These are phyloP conservation scores for Pseudopithomyces maydicus DNA, from an alignment of 2,329 filamentous ascomycete genomes.

Conservation along the genomic window DNA sequence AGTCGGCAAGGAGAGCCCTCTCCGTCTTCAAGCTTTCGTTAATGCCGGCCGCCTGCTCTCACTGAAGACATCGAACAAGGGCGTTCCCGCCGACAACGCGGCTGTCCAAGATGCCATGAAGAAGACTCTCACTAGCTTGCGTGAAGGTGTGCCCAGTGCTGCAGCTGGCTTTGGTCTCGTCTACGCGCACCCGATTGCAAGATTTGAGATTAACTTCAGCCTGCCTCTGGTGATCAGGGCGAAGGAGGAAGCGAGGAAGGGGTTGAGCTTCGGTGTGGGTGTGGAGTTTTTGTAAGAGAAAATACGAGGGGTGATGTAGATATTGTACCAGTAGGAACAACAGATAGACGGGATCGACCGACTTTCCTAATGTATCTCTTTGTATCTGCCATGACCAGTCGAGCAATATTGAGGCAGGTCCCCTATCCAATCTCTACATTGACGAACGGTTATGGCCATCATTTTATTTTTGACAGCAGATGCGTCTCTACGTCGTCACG, in stretches of 20 bases:
- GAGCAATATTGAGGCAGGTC: too few species aligned
- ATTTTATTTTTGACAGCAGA: too few species aligned
- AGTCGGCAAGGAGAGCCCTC: slow-evolving; percentile 78
- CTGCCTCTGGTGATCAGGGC: slow-evolving; percentile 80
- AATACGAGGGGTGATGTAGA: slow-evolving; percentile 18
- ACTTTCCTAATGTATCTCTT: background rate
- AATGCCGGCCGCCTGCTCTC: slow-evolving; percentile 87
- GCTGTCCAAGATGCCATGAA: slow-evolving; percentile 61
- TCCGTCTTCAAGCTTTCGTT: slow-evolving; percentile 87
- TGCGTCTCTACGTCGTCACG: too few species aligned
- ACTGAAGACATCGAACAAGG: slow-evolving; percentile 59
- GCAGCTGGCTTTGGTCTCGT: slow-evolving; percentile 89
- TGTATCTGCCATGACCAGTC: background rate
- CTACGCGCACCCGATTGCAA: slow-evolving; percentile 89
- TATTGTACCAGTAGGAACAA: slow-evolving; percentile 22
- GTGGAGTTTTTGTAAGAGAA: slow-evolving; percentile 84
- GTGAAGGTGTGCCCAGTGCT: slow-evolving; percentile 78
- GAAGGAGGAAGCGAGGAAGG: slow-evolving; percentile 88
- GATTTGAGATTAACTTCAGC: slow-evolving; percentile 96
- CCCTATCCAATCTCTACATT: too few species aligned
- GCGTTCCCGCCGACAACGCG: slow-evolving; percentile 51
- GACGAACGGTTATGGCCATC: too few species aligned
- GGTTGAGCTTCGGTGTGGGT: slow-evolving; percentile 91
- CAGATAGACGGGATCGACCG: background rate
- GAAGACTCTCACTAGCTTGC: slow-evolving; percentile 71